Percentiles rank a stretch among this genome's conserved stretches.
phyloP scores from a whole-genome alignment of 768 basidiomycete genomes.

The Podaxis pistillaris region DNA sequence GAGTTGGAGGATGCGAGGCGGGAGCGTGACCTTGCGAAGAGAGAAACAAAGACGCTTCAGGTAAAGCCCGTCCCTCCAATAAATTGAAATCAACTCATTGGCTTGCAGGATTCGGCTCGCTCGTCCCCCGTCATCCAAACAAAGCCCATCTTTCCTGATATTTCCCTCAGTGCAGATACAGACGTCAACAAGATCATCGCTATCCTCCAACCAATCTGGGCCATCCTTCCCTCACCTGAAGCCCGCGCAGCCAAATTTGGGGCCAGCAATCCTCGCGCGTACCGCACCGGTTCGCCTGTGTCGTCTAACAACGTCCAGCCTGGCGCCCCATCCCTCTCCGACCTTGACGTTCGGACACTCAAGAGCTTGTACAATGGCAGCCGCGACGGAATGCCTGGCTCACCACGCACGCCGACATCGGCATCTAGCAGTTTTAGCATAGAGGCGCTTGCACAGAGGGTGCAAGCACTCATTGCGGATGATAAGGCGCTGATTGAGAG shows the following conservation, averaged over 20 bases:
- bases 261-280: conserved; percentile 37
- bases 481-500: conserved; percentile 84
- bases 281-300: conserved; percentile 45
- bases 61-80: conserved; percentile 19
- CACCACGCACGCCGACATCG: conserved; percentile 20
- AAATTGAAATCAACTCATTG: neutral
- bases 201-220: conserved; percentile 74
- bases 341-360: conserved; percentile 84
- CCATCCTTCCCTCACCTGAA: conserved; percentile 80
- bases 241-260: conserved; percentile 66
- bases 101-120: conserved; percentile 12
- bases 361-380: conserved; percentile 68
- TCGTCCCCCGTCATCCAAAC: conserved; percentile 18
- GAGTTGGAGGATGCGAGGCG: conserved; percentile 54
- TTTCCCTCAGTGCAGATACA: conserved; percentile 23
- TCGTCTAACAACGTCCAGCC: conserved; percentile 1
- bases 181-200: conserved; percentile 58
- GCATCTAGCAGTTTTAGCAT: conserved; percentile 52
- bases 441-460: conserved; percentile 73
- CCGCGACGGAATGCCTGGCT: conserved; percentile 16
- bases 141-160: conserved; percentile 27
- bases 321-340: conserved; percentile 59
- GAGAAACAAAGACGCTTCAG: conserved; percentile 38
- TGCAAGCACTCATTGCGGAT: conserved; percentile 80
- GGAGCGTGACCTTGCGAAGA: conserved; percentile 50